A percentile compares a stretch with the other conserved stretches of the same genome.
phyloP scores from a whole-genome alignment of 306 rosid genomes.

The Rosa rugosa region DNA sequence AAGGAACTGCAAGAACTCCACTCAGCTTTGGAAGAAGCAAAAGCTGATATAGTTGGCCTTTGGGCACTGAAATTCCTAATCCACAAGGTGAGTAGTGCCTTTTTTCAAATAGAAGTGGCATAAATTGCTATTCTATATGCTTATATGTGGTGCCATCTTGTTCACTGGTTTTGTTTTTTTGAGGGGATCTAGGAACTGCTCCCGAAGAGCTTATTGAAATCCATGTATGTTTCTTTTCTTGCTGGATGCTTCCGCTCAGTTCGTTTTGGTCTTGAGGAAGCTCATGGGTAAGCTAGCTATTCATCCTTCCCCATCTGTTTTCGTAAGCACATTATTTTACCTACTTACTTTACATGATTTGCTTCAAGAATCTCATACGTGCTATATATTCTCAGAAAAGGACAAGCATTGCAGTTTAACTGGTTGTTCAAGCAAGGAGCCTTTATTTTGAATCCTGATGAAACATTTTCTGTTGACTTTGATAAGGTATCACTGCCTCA shows the following conservation, averaged over 20 bases:
- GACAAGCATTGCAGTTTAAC: constrained; percentile 96
- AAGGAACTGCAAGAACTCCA: constrained; percentile 95
- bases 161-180: constrained; percentile 13
- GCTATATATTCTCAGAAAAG: constrained; percentile 57
- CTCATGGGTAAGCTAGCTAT: constrained; percentile 79
- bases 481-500: constrained; percentile 50
- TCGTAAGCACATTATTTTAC: background rate
- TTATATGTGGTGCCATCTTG: background rate
- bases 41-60: constrained; percentile 96
- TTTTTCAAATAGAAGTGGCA: background rate
- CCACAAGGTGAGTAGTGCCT: constrained; percentile 49
- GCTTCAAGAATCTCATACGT: constrained; percentile 33
- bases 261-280: constrained; percentile 87
- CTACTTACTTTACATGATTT: background rate
- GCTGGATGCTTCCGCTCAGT: constrained; percentile 96
- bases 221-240: constrained; percentile 92
- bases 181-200: constrained; percentile 60
- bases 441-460: constrained; percentile 55
- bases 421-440: constrained; percentile 87
- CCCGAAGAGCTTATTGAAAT: constrained; percentile 64
- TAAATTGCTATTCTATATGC: background rate
- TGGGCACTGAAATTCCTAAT: constrained; percentile 84
- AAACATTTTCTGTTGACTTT: constrained; percentile 77
- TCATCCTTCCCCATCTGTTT: constrained; percentile 13
- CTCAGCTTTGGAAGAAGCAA: constrained; percentile 95